A percentile compares a stretch with the other conserved stretches of the same genome.
Conservation (phyloP, 768 basidiomycete genomes). For the Pulveroboletus ravenelii region DNA sequence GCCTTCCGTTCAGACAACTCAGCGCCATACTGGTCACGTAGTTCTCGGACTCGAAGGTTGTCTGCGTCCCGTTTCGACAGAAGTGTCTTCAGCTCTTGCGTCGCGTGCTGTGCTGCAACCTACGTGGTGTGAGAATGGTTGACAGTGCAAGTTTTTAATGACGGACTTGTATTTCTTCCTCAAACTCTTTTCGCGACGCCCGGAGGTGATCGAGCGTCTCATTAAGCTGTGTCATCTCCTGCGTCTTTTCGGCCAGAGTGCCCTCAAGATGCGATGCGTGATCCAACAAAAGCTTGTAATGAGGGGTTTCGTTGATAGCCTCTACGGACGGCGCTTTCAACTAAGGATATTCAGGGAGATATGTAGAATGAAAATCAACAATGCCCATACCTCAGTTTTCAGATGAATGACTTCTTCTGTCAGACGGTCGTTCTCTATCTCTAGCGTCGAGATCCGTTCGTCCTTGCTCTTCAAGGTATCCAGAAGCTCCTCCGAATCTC, state of each 20-base stretch:
- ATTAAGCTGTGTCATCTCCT: slow-evolving; percentile 37
- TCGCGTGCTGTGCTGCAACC: slow-evolving; percentile 42
- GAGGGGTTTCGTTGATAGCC: slow-evolving; percentile 41
- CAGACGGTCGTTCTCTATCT: slow-evolving; percentile 42
- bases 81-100: slow-evolving; percentile 60
- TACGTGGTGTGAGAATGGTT: slow-evolving; percentile 19
- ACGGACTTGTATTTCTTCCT: slow-evolving; percentile 43
- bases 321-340: slow-evolving; percentile 42
- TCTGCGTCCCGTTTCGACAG: slow-evolving; percentile 64
- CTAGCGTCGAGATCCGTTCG: slow-evolving; percentile 44
- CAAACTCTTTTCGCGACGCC: slow-evolving; percentile 41
- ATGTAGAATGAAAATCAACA: not conserved
- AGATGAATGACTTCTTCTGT: slow-evolving; percentile 42
- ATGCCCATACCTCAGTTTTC: slow-evolving; percentile 40
- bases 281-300: slow-evolving; percentile 54
- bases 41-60: slow-evolving; percentile 61
- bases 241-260: slow-evolving; percentile 35
- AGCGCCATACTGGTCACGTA: slow-evolving; percentile 60
- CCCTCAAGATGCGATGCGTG: slow-evolving; percentile 48
- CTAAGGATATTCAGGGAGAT: slow-evolving; percentile 22
- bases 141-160: slow-evolving; percentile 6
- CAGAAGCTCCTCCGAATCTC: slow-evolving; percentile 39
- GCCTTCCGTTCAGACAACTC: slow-evolving; percentile 68
- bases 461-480: slow-evolving; percentile 28
- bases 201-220: slow-evolving; percentile 42